These are phyloP conservation scores for Chaetomium cochliodes DNA, from an alignment of 495 filamentous ascomycete genomes.

Conservation along the genomic window DNA sequence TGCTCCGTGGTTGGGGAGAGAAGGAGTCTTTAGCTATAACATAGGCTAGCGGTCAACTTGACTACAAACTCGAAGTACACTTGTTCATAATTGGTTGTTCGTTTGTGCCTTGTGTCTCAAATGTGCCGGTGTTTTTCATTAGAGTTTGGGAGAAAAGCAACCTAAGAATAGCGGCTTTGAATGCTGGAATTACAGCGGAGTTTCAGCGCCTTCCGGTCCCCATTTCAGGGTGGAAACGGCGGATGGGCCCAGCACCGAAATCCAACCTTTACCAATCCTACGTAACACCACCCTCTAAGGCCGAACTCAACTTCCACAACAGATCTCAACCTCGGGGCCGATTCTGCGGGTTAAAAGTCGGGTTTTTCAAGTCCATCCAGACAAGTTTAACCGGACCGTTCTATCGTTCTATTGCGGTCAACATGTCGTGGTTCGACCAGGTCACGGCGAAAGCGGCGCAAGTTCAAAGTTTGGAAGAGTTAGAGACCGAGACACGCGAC, in stretches of 20 bases:
- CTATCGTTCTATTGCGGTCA: not conserved
- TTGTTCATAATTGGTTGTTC: too few relatives aligned
- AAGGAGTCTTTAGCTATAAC: too few relatives aligned
- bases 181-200: not conserved
- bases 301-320: not conserved
- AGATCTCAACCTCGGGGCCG: not conserved
- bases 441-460: slow-evolving; percentile 5
- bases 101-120: too few relatives aligned
- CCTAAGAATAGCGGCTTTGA: not conserved
- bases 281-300: not conserved
- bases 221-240: not conserved
- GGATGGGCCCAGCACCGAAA: not conserved
- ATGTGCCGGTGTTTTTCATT: too few relatives aligned
- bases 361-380: too few relatives aligned
- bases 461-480: not conserved
- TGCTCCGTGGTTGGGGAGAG: too few relatives aligned
- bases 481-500: not conserved
- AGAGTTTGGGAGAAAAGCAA: too few relatives aligned
- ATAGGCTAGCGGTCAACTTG: too few relatives aligned
- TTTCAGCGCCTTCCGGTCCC: not conserved
- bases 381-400: not conserved
- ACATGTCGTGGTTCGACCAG: slow-evolving; percentile 22
- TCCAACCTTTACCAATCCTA: not conserved
- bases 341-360: too few relatives aligned
- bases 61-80: too few relatives aligned